Base-by-base conservation (phyloP, 345 rosid genomes). In the Clarkia xantiana region DNA sequence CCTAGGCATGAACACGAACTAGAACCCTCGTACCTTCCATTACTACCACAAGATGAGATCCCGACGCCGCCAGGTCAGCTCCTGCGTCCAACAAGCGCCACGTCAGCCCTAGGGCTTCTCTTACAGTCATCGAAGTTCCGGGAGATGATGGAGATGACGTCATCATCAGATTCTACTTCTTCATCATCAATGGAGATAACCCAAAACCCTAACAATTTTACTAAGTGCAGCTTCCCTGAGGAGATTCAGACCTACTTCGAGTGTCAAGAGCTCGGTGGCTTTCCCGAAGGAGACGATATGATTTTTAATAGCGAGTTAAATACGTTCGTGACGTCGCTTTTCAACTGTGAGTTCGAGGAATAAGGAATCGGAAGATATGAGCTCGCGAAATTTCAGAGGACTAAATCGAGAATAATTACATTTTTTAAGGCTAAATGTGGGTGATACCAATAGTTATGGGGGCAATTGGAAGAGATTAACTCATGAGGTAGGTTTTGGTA, bases 231-330 rank as follows among this genome's bases (percentile, higher is more conserved):
- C 63, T 85, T 85, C 52, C 95, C 95, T 0, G 94, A 80, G 15
- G 84, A 85, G 17, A 68, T 85, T 3, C 89, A 80, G 45, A 89
- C 93, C 0, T 85, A 68, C 55, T 89, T 89, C 16, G 69, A 58
- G 42, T 71, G 80, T 49, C 86, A 76, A 54, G 84, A 84, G 14
- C 60, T 83, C 11, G 62, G 63, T 62, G 60, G 65, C 57, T 63
- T 51, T n/a, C 55, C 53, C 0, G 74, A 70, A 9, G 76, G 67
- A 8, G 86, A 79, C 22, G 83, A 82, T 47, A 53, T 61, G 14
- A 52, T 82, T 2, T 89, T 78, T 45, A n/a, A n/a, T n/a, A 73
- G 79, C 53, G 84, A 74, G 47, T 76, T 82, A 8, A 66, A 71
- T 64, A 54, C 80, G 14, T 60, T 75, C 40, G 62, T 59, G 12